Percentiles rank a stretch among this genome's conserved stretches.
phyloP scores from a whole-genome alignment of 257 asterid species.

The Linaria vulgaris region DNA sequence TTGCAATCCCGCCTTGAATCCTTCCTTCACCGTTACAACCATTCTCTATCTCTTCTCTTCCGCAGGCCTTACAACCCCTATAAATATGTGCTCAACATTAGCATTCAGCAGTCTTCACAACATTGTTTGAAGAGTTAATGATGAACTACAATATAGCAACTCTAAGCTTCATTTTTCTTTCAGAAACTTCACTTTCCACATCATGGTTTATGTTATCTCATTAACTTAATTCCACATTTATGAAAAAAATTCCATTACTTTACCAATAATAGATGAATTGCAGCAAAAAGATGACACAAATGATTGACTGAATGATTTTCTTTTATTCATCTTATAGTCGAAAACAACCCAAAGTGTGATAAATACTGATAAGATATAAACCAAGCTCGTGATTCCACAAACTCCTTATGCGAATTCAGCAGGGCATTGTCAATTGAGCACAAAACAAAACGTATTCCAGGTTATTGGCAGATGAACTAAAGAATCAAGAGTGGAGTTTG shows the following conservation, averaged over 20 bases:
- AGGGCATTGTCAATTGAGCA: background rate
- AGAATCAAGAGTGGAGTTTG: background rate
- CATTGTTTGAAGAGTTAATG: background rate
- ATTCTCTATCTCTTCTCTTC: slow-evolving; percentile 66
- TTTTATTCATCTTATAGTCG: background rate
- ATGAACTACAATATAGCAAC: background rate
- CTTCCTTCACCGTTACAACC: slow-evolving; percentile 97
- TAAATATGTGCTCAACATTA: background rate
- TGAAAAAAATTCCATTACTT: background rate
- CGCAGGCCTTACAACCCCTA: slow-evolving; percentile 85
- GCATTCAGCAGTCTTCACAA: background rate
- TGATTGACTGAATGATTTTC: background rate
- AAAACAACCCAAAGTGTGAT: background rate
- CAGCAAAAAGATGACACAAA: background rate
- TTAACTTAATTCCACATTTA: background rate
- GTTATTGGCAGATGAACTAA: background rate
- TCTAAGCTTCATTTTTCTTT: background rate
- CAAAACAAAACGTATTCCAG: background rate
- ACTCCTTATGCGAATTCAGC: background rate
- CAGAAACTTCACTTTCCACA: background rate
- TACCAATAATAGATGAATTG: background rate
- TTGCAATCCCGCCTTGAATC: slow-evolving; percentile 96
- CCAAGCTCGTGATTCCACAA: background rate
- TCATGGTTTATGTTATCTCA: background rate
- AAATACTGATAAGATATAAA: background rate